phyloP scores from a whole-genome alignment of 1,284 basidiomycete species.

The Coriolopsis trogii region DNA sequence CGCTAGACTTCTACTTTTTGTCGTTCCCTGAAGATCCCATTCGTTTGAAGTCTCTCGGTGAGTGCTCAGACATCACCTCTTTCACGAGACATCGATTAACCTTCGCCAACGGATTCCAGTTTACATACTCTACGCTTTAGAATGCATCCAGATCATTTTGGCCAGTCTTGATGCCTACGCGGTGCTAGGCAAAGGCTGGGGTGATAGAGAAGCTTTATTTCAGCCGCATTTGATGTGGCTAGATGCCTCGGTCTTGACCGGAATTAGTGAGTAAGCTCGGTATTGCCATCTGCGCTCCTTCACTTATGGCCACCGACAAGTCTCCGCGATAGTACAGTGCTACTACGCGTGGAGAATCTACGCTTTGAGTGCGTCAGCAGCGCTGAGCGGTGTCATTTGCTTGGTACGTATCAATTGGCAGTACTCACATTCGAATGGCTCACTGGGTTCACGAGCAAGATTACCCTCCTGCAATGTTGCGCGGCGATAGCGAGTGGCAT shows the following conservation, averaged over 20 bases:
- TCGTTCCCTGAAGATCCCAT: neutral
- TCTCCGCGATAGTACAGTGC: slow-evolving; percentile 11
- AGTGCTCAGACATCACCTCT: neutral
- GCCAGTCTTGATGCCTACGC: slow-evolving; percentile 28
- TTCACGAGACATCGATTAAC: neutral
- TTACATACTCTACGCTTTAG: slow-evolving; percentile 24
- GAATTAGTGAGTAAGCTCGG: slow-evolving; percentile 22
- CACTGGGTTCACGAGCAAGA: neutral
- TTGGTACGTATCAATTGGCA: slow-evolving; percentile 2
- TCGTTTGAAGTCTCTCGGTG: neutral
- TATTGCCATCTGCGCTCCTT: neutral
- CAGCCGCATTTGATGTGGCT: slow-evolving; percentile 27
- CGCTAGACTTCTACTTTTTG: neutral
- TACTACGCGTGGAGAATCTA: slow-evolving; percentile 22
- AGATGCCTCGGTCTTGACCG: slow-evolving; percentile 27
- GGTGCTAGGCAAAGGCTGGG: slow-evolving; percentile 31
- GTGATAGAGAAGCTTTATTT: slow-evolving; percentile 18
- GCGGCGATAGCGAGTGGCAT: slow-evolving; percentile 13
- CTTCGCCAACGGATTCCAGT: neutral
- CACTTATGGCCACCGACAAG: neutral
- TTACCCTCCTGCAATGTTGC: slow-evolving; percentile 6
- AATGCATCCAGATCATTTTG: slow-evolving; percentile 28
- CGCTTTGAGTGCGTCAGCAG: slow-evolving; percentile 8
- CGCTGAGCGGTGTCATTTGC: slow-evolving; percentile 1
- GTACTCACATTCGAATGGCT: neutral